Evolutionary conservation across 139 green algal species (phyloP).

Genomic region (Ettlia oleoabundans): DNA sequence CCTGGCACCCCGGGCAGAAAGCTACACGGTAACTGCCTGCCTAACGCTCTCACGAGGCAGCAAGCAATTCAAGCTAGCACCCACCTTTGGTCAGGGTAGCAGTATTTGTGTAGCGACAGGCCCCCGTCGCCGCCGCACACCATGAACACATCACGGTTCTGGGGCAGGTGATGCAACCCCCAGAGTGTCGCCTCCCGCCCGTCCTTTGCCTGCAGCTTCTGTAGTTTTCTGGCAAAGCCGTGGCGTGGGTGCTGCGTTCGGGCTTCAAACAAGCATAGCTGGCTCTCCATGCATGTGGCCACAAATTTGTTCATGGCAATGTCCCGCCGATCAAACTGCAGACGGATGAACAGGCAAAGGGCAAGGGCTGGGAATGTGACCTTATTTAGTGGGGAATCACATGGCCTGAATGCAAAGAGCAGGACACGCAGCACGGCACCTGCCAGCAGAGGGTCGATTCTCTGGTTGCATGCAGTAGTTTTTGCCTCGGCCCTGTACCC

Average conservation of each 20-base stretch:
- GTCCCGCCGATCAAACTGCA: conserved; percentile 87
- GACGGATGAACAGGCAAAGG: not conserved
- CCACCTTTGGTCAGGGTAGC: conserved; percentile 89
- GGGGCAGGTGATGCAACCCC: conserved; percentile 70
- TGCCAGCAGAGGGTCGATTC: no score
- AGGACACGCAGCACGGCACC: no score
- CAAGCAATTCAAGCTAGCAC: no score
- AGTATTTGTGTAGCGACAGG: conserved; percentile 89
- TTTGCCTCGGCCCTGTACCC: no score
- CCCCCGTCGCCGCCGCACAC: conserved; percentile 79
- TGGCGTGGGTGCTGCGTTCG: conserved; percentile 78
- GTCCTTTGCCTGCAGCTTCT: conserved; percentile 40
- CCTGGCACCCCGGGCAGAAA: no score
- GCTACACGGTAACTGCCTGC: no score
- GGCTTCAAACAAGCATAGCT: conserved; percentile 85
- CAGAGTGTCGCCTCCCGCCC: conserved; percentile 10
- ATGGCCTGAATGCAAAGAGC: no score
- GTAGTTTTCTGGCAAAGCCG: conserved; percentile 77
- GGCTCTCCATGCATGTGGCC: conserved; percentile 80
- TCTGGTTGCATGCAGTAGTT: no score
- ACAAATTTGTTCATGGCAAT: conserved; percentile 98
- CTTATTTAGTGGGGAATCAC: no score
- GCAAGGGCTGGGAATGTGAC: no score
- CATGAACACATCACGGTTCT: conserved; percentile 90
- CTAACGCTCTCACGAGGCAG: no score